Base-by-base conservation (phyloP, 805 yeast species). In the Ogataea corticis region DNA sequence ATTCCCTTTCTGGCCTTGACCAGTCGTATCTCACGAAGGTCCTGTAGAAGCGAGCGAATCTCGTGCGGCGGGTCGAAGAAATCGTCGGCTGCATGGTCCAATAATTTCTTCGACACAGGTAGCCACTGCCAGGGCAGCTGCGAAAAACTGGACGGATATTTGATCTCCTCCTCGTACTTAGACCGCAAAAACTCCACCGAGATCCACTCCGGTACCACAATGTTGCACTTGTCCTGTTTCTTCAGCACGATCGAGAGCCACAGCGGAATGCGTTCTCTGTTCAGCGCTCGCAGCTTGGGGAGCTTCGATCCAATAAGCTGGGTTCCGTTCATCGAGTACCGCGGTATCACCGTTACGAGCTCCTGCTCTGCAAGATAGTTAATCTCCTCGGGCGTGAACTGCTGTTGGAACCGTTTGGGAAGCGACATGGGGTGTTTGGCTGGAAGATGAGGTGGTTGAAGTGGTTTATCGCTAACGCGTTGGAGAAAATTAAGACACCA, bases 241-340 rank as follows among this genome's bases (percentile, higher is more conserved):
- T 88, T 89, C 40, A 94, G 69, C 16, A 91, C 68, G 7, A 91
- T 61, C 0, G 97, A 98, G 16, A 87, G 70, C 98, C 98, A 94
- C 2, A 92, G 51, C 0, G 97, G 96, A 0, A 94, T 81, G 38
- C 77, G 71, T 15, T 75, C 77, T 42, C 91, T 73, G 49, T 84
- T 76, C 77, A 86, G 74, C 0, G 95, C 88, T 36, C 77, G 65
- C 29, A 88, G 66, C 7, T 72, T 68, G 0, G 92, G 90, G 23
- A 81, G 59, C 33, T 68, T 69, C 21, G 77, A 69, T 3, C 91
- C 87, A 37, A 85, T 81, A 36, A 87, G 70, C 36, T 76, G 78
- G 15, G 83, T 66, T n/a, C 82, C 72, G 29, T 78, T 79, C 79
- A 85, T 75, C 2, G 83, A 67, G 59, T 83, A 86, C 47, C 94